phyloP scores from a whole-genome alignment of 306 rosid species.

The Arachis hypogaea region DNA sequence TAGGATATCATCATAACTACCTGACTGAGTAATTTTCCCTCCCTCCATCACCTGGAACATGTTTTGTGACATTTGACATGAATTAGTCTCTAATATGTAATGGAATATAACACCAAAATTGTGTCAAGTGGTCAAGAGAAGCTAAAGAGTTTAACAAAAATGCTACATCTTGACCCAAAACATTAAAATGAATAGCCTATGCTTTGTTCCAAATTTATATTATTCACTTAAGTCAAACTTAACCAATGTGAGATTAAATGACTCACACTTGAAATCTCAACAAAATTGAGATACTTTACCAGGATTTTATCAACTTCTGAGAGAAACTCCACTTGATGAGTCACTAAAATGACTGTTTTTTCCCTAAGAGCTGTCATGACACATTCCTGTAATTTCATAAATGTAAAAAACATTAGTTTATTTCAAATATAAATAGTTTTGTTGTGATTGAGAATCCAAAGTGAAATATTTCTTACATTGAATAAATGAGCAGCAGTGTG shows the following conservation, averaged over 20 bases:
- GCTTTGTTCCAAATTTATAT: no score
- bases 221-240: no score
- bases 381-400: slow-evolving; percentile 61
- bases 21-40: slow-evolving; percentile 66
- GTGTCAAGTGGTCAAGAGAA: no score
- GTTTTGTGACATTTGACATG: neutral
- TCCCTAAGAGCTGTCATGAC: slow-evolving; percentile 61
- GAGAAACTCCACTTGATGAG: slow-evolving; percentile 89
- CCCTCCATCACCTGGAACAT: slow-evolving; percentile 69
- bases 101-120: neutral
- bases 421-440: neutral
- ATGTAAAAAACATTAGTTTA: slow-evolving; percentile 22
- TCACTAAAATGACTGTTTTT: slow-evolving; percentile 76
- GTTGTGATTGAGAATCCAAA: neutral
- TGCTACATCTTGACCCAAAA: no score
- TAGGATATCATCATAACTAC: slow-evolving; percentile 65
- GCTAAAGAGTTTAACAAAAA: no score
- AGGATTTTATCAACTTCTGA: slow-evolving; percentile 65
- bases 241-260: no score
- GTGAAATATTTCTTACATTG: slow-evolving; percentile 46
- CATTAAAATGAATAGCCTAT: no score
- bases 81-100: slow-evolving; percentile 1
- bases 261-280: no score
- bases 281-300: slow-evolving; percentile 42
- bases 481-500: slow-evolving; percentile 73